Base-by-base conservation (phyloP, 2,329 filamentous ascomycete genomes). In the Samsoniella hepiali region DNA sequence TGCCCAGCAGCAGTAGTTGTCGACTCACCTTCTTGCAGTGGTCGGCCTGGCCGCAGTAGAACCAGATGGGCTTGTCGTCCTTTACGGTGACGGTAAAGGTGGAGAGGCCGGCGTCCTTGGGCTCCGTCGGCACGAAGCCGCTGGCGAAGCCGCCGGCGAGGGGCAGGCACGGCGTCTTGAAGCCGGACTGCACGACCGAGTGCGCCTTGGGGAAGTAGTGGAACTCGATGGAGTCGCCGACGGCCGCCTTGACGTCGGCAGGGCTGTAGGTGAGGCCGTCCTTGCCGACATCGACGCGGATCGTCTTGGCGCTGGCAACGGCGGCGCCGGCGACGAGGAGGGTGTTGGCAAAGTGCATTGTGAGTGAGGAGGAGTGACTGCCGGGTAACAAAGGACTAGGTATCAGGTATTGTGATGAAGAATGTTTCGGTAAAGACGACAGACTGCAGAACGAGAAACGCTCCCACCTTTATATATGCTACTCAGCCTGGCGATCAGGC, bases 141-240 rank as follows among this genome's bases (percentile, higher is more conserved):
- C 78, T 75, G 70, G 76, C 81, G 72, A 82, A 81, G 51, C 75
- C 78, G 2, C 71, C 68, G 58, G 70, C 69, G 11, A 77, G 71
- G 2, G 79, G 79, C 63, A 71, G 15, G 73, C 81, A 82, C 29
- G 79, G 79, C 51, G 74, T 67, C 59, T 65, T 75, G 65, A 81
- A 81, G 69, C 69, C 74, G 44, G 77, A 78, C 70, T 79, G 73
- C 1, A 68, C 76, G 49, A 85, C 74, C 22, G 78, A 78, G 77
- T 85, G 83, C 73, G 81, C 83, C 64, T 67, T 70, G 9, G 82
- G 78, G 66, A 78, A 79, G 76, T 81, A 86, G 69, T 82, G 79
- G 75, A 80, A 86, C 74, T 85, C 82, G 63, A 86, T 71, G 4
- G 81, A 66, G 65, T 84, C 81, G 64, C 82, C 83, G 8, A 78